Conservation (phyloP, 1,139 yeast species). For the Saccharomyces hybrid region DNA sequence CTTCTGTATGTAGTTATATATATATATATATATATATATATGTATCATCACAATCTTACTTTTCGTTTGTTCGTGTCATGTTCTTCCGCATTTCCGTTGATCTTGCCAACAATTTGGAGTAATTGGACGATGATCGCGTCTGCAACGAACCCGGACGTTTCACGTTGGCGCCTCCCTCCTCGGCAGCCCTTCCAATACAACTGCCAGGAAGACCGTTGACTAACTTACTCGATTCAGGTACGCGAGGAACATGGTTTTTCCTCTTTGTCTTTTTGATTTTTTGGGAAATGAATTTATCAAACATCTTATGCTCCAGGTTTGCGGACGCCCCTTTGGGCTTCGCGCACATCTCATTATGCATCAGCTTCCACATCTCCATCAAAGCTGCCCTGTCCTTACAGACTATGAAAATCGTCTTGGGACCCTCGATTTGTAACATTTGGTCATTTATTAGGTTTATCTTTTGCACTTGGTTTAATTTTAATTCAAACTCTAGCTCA, state of each 20-base stretch:
- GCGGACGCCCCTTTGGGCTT: constrained; percentile 14
- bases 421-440: neutral
- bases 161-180: constrained; percentile 3
- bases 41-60: neutral
- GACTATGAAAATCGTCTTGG: neutral
- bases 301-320: constrained; percentile 17
- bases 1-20: neutral
- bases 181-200: constrained; percentile 9
- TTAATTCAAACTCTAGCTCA: neutral
- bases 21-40: neutral
- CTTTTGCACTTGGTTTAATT: neutral
- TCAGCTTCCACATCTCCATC: neutral
- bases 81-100: constrained; percentile 1
- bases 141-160: neutral
- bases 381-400: neutral
- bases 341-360: neutral
- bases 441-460: neutral
- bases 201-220: constrained; percentile 33
- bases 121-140: neutral
- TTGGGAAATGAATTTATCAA: constrained; percentile 27
- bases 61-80: neutral
- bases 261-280: constrained; percentile 19
- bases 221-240: constrained; percentile 25
- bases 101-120: neutral
- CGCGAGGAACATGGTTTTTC: constrained; percentile 20